phyloP scores from a whole-genome alignment of 345 rosid species.

The Populus alba region DNA sequence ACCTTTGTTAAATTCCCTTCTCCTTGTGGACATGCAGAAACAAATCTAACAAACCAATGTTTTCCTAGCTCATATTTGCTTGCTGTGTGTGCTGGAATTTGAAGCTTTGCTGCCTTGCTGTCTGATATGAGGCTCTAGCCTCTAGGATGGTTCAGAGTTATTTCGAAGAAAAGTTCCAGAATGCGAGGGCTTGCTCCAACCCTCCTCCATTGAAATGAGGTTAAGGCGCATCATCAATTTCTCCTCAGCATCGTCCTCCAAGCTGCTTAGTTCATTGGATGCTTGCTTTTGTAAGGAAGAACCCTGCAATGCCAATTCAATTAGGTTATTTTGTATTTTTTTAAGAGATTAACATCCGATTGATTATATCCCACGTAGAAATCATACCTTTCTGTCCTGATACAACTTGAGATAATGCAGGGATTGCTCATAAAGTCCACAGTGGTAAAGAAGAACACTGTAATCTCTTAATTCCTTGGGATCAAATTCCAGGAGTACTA shows the following conservation, averaged over 20 bases:
- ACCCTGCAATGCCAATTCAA: constrained; percentile 21
- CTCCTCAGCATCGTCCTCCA: constrained; percentile 54
- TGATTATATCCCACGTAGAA: not conserved
- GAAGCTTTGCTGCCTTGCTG: too few relatives aligned
- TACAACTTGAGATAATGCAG: constrained; percentile 44
- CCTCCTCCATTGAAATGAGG: constrained; percentile 56
- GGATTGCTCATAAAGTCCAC: constrained; percentile 54
- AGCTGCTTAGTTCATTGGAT: constrained; percentile 22
- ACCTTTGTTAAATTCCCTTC: too few relatives aligned
- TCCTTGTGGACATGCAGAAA: too few relatives aligned
- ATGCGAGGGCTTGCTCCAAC: constrained; percentile 50
- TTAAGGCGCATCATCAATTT: constrained; percentile 52
- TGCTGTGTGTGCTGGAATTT: too few relatives aligned
- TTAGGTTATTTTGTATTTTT: not conserved
- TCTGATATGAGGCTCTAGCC: constrained; percentile 30
- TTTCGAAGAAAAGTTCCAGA: constrained; percentile 47
- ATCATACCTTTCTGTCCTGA: constrained; percentile 39
- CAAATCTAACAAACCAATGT: too few relatives aligned
- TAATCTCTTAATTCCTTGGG: constrained; percentile 62
- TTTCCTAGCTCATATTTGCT: too few relatives aligned
- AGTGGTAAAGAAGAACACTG: constrained; percentile 64
- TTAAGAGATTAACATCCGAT: not conserved
- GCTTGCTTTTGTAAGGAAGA: constrained; percentile 21
- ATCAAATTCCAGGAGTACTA: constrained; percentile 47
- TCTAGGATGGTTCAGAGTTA: constrained; percentile 46